A percentile compares a stretch with the other conserved stretches of the same genome.
phyloP scores from a whole-genome alignment of 768 basidiomycete genomes.

The Podaxis rugospora region DNA sequence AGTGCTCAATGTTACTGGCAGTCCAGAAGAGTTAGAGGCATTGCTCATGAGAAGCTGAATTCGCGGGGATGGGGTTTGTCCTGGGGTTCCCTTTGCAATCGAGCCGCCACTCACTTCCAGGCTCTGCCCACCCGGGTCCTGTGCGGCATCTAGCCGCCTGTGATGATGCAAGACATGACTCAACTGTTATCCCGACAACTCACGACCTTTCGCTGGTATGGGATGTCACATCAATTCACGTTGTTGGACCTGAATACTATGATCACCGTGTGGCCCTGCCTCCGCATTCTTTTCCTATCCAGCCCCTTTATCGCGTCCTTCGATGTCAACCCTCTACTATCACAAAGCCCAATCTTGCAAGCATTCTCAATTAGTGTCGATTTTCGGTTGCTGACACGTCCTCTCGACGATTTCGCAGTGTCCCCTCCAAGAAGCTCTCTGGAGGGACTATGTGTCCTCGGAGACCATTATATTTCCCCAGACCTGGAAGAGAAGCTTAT shows the following conservation, averaged over 20 bases:
- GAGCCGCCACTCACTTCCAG: no score
- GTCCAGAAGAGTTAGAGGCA: background rate
- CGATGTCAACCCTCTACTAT: no score
- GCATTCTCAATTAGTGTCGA: no score
- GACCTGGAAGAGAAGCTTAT: background rate
- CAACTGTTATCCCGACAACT: background rate
- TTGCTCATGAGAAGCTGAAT: no score
- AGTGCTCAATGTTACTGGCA: background rate
- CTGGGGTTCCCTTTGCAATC: no score
- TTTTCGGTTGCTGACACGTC: background rate
- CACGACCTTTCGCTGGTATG: background rate
- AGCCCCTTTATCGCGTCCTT: background rate
- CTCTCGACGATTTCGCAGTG: background rate
- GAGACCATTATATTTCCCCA: background rate
- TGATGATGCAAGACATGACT: background rate
- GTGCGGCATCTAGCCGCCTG: no score
- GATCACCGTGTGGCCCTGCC: background rate
- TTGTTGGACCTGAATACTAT: background rate
- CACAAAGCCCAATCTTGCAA: no score
- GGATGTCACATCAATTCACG: background rate
- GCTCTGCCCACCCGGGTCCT: no score
- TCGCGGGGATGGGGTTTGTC: no score
- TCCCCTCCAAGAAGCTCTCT: background rate
- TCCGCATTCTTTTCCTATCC: background rate
- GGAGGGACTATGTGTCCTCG: background rate